Conservation (phyloP, 257 asterid genomes). For the Solanum neorickii region DNA sequence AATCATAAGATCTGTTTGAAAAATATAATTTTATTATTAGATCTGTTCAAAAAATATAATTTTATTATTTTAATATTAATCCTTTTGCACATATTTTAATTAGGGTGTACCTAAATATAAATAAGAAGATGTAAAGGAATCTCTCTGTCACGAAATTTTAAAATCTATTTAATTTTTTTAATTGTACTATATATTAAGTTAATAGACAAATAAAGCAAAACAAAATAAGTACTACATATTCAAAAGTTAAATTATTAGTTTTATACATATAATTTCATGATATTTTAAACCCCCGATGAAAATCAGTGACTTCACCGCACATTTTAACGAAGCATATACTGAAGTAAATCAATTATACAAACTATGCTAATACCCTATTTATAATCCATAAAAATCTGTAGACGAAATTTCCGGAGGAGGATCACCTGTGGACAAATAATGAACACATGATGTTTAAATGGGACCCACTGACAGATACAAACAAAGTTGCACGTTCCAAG, state of each 20-base stretch:
- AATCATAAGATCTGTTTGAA: neutral
- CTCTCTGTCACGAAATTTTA: neutral
- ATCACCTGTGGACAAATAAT: neutral
- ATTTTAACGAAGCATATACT: neutral
- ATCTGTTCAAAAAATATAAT: neutral
- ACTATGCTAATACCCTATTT: neutral
- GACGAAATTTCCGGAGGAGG: neutral
- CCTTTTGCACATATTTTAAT: neutral
- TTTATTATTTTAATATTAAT: neutral
- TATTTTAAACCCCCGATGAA: neutral
- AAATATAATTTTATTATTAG: neutral
- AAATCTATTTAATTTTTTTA: too few species aligned
- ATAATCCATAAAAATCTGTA: neutral
- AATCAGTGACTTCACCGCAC: neutral
- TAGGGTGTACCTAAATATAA: fast-evolving
- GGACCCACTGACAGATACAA: neutral
- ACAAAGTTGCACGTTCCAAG: neutral
- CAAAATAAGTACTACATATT: too few species aligned
- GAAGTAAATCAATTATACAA: neutral
- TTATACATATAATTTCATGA: too few species aligned
- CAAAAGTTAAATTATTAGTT: too few species aligned
- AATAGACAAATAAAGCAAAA: too few species aligned
- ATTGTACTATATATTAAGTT: too few species aligned
- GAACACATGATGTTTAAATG: neutral
- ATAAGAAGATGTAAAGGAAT: neutral